Evolutionary conservation across 805 yeast genomes (phyloP).

Genomic region (Candida taoyuanica): DNA sequence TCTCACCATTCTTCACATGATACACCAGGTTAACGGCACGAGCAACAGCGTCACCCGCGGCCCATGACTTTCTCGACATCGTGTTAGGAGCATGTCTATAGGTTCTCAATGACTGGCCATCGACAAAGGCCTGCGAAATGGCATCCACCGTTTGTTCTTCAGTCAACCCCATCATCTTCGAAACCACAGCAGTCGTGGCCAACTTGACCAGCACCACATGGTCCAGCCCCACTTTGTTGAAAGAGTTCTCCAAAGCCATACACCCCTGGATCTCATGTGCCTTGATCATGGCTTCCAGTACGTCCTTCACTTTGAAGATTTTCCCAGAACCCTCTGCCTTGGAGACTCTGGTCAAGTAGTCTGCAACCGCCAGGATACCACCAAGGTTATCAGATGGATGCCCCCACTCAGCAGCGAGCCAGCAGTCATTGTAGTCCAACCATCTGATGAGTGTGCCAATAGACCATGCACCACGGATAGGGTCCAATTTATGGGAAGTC

Average conservation of each 20-base stretch:
- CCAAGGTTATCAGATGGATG: conserved; percentile 62
- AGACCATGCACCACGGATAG: conserved; percentile 53
- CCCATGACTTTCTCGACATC: conserved; percentile 61
- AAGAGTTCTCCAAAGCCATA: conserved; percentile 55
- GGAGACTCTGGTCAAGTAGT: conserved; percentile 44
- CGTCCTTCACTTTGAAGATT: conserved; percentile 43
- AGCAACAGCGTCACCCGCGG: conserved; percentile 60
- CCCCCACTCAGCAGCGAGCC: conserved; percentile 71
- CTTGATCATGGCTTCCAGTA: conserved; percentile 53
- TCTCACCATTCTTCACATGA: conserved; percentile 47
- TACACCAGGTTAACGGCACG: conserved; percentile 55
- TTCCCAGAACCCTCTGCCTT: conserved; percentile 39
- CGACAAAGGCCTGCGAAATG: conserved; percentile 56
- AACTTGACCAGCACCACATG: conserved; percentile 56
- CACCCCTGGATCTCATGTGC: conserved; percentile 63
- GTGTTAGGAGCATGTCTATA: conserved; percentile 64
- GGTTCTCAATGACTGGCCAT: conserved; percentile 55
- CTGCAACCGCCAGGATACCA: conserved; percentile 55
- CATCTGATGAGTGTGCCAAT: conserved; percentile 55
- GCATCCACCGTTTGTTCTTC: conserved; percentile 51
- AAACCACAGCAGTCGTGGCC: conserved; percentile 57
- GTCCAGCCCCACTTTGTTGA: conserved; percentile 54
- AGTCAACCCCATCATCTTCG: conserved; percentile 46
- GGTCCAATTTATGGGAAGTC: conserved; percentile 46
- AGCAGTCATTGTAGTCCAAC: conserved; percentile 60